Base-by-base conservation (phyloP, 2,329 filamentous ascomycete species). In the Talaromyces sp. region DNA sequence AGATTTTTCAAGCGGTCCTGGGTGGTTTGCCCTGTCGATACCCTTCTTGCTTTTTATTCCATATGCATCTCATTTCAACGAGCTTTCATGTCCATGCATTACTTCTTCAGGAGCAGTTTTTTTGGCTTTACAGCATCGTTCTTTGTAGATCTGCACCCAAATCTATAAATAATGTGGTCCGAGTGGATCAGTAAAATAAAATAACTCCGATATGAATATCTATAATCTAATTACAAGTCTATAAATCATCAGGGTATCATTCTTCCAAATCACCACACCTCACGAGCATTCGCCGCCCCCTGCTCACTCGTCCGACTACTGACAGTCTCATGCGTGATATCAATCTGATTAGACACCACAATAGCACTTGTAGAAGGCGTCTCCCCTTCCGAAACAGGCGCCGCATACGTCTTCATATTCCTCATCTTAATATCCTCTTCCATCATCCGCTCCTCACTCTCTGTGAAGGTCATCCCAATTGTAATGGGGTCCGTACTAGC, bases 391-490 rank as follows among this genome's bases (percentile, higher is more conserved):
- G 53, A 36, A 17, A 50, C 53, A 14, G 58, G 51, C 17, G 54
- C 60, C 6, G 58, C 61, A 30, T 56, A 61, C 1, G 57, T 50
- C 36, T 65, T 67, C 43, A 78, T 57, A 7, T 68, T 63, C 30
- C 77, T 66, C 64, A 78, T 70, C 53, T 75, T 76, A 3, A 76
- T 46, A 20, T 51, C 66, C 33, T 74, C 67, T 20, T 71, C 70
- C n/a, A 80, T 68, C 14, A 80, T 79, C 11, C 68, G 69, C 57
- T 78, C 75, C 49, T 77, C 73, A 57, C 75, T 77, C 60, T 74
- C 73, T 14, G 62, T 77, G 55, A 76, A 73, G 2, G 75, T 73
- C 47, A 76, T 67, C 5, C 53, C 61, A 24, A 49, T 61, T 1
- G 72, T 74, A 29, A 72, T 70, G 3, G 70, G 70, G 43, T 76